Conservation (phyloP, 768 basidiomycete genomes). For the Hysterangium stoloniferum region DNA sequence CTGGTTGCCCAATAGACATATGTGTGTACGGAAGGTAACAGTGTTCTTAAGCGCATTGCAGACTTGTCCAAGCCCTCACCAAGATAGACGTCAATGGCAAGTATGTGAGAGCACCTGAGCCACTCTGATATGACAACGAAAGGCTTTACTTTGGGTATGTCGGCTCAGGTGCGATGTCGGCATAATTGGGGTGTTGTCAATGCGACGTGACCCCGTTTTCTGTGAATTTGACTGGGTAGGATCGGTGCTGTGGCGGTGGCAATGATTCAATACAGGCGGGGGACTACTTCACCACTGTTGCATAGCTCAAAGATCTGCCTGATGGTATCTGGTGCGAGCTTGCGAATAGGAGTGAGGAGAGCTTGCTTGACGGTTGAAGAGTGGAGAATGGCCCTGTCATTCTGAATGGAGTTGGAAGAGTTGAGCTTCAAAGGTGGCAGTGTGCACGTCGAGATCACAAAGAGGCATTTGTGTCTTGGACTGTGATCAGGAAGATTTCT, state of each 20-base stretch:
- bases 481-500: too few species aligned
- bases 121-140: not conserved
- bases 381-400: not conserved
- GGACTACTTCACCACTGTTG: not conserved
- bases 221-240: not conserved
- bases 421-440: not conserved
- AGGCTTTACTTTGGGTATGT: not conserved
- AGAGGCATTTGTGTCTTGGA: too few species aligned
- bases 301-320: constrained; percentile 6
- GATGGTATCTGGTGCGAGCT: constrained; percentile 5
- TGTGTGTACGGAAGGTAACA: not conserved
- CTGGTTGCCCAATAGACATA: not conserved
- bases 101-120: not conserved
- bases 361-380: constrained; percentile 1
- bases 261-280: not conserved
- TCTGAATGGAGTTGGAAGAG: not conserved
- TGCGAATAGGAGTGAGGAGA: not conserved
- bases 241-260: not conserved
- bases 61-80: constrained; percentile 3
- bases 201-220: constrained; percentile 5
- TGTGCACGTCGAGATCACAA: constrained; percentile 2
- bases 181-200: constrained; percentile 4
- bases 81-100: constrained; percentile 6
- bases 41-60: not conserved
- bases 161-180: not conserved